These are phyloP conservation scores for Cucumis hystrix DNA, from an alignment of 306 rosid genomes.

Conservation along the genomic window DNA sequence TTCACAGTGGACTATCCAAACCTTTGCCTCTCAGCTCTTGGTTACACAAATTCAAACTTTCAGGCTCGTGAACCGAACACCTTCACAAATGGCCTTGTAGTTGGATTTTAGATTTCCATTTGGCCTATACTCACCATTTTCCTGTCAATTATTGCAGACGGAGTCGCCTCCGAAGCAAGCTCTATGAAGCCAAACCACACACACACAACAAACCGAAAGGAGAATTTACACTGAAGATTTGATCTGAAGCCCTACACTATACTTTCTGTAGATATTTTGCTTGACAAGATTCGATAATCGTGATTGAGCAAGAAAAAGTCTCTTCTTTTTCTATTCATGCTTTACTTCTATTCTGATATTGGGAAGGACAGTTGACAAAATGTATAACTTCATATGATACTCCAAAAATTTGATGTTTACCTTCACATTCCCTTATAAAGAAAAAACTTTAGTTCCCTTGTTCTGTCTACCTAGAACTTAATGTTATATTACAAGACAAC, in stretches of 20 bases:
- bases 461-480: not conserved
- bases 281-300: slow-evolving; percentile 5
- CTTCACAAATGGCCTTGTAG: not conserved
- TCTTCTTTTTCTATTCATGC: not conserved
- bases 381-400: not conserved
- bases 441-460: not conserved
- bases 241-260: slow-evolving; percentile 1
- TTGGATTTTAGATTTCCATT: not conserved
- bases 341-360: not conserved
- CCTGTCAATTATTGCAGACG: not conserved
- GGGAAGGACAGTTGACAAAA: not conserved
- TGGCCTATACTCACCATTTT: not conserved
- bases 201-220: not conserved
- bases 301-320: slow-evolving; percentile 1
- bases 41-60: not conserved
- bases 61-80: not conserved
- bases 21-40: not conserved
- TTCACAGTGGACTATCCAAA: not conserved
- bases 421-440: not conserved
- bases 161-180: not conserved
- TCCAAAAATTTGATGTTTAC: not conserved
- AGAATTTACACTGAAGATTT: slow-evolving; percentile 11
- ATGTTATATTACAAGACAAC: not conserved
- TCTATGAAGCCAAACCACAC: not conserved
- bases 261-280: slow-evolving; percentile 15